phyloP scores from a whole-genome alignment of 2,329 filamentous ascomycete genomes.

The Pyrenophora teres region DNA sequence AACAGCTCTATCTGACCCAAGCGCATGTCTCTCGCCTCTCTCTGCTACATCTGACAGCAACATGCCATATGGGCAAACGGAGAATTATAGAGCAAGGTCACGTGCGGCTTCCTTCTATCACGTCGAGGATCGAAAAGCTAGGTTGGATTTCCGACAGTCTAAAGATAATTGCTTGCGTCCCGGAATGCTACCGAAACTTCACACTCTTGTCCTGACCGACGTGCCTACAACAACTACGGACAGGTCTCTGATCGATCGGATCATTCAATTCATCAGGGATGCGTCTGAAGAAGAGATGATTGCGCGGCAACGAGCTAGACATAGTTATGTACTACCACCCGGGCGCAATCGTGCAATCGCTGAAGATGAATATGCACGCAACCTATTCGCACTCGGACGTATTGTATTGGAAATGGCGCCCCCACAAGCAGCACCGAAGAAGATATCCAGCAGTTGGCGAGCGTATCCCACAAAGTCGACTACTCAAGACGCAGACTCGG shows the following conservation, averaged over 20 bases:
- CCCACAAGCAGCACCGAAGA: constrained; percentile 31
- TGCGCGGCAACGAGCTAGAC: constrained; percentile 57
- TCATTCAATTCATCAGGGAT: constrained; percentile 61
- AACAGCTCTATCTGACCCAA: background rate
- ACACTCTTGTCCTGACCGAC: constrained; percentile 61
- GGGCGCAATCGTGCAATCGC: constrained; percentile 57
- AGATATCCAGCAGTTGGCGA: constrained; percentile 52
- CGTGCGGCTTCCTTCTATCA: constrained; percentile 31
- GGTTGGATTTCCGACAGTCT: constrained; percentile 41
- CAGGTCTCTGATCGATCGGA: constrained; percentile 40
- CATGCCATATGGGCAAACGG: background rate
- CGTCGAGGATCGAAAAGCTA: constrained; percentile 37
- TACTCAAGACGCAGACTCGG: constrained; percentile 63
- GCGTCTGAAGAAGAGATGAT: constrained; percentile 61
- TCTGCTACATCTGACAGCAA: constrained; percentile 5
- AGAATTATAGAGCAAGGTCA: constrained; percentile 10
- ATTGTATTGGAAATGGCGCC: constrained; percentile 58
- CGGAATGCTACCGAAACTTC: constrained; percentile 59
- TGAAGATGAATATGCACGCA: constrained; percentile 55
- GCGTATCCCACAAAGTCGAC: constrained; percentile 57
- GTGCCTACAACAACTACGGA: constrained; percentile 57
- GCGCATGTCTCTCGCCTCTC: constrained; percentile 22
- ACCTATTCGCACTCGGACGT: constrained; percentile 60
- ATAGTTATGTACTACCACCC: constrained; percentile 65
- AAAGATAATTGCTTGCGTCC: constrained; percentile 55